These are phyloP conservation scores for Ceratocystis alfenasii DNA, from an alignment of 2,329 filamentous ascomycete genomes.

Conservation along the genomic window DNA sequence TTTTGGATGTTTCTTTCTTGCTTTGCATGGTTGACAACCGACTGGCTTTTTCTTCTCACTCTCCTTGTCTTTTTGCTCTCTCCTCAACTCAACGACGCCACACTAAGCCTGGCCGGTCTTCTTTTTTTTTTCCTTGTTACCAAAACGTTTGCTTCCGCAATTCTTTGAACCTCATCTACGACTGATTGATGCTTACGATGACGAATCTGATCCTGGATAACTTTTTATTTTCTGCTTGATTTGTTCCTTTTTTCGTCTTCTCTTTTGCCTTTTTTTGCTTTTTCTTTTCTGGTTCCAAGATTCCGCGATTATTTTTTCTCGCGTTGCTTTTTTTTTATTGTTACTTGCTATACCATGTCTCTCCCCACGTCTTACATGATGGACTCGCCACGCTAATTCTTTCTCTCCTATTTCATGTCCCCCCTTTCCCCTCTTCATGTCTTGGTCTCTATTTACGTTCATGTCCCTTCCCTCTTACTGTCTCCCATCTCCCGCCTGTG, in stretches of 20 bases:
- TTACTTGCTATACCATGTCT: conserved; percentile 12
- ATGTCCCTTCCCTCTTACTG: neutral
- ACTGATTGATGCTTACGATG: conserved; percentile 22
- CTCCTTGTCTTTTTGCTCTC: neutral
- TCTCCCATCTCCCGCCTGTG: neutral
- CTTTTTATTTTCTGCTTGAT: neutral
- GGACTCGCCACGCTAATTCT: conserved; percentile 19
- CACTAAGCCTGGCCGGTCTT: neutral
- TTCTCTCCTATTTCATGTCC: conserved; percentile 9
- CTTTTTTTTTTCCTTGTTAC: neutral
- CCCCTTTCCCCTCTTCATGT: neutral
- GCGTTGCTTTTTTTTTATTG: conserved; percentile 10
- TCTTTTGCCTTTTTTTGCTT: neutral
- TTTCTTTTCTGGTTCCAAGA: neutral
- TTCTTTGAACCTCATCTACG: conserved; percentile 20
- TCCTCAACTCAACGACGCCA: neutral
- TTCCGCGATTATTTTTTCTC: conserved; percentile 1
- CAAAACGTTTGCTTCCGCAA: conserved; percentile 9
- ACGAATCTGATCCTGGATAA: conserved; percentile 16
- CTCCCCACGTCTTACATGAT: conserved; percentile 11
- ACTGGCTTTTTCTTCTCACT: neutral
- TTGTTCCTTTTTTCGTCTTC: neutral
- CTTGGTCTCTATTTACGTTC: too few relatives aligned
- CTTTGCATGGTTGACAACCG: neutral
- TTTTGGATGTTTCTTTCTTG: too few relatives aligned